phyloP scores from a whole-genome alignment of 2,329 filamentous ascomycete species.

The Alternaria incomplexa region DNA sequence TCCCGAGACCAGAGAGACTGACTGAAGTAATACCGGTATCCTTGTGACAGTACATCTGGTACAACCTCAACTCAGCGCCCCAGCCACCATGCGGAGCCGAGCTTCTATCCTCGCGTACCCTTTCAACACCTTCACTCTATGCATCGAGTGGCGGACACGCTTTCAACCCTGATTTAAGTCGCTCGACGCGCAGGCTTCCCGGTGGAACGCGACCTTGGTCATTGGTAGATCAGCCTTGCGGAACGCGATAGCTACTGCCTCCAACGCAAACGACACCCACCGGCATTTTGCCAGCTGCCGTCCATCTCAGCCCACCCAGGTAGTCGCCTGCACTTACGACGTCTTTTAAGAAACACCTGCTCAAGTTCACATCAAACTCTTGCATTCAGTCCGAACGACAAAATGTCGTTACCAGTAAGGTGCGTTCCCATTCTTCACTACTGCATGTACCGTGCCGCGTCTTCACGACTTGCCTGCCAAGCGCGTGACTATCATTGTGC shows the following conservation, averaged over 20 bases:
- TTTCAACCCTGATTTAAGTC: neutral
- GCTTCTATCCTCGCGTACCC: neutral
- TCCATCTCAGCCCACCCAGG: neutral
- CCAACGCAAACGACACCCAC: neutral
- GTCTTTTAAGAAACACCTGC: neutral
- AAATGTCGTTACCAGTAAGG: slow-evolving; percentile 39
- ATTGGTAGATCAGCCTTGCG: neutral
- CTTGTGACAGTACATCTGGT: neutral
- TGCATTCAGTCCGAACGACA: neutral
- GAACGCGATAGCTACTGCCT: neutral
- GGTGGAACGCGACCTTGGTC: neutral
- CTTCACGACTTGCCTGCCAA: neutral
- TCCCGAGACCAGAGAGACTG: neutral
- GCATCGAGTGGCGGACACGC: neutral
- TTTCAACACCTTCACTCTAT: neutral
- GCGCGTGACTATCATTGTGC: neutral
- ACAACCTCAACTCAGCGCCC: neutral
- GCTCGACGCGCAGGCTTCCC: neutral
- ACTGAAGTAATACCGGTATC: neutral
- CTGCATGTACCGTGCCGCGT: neutral
- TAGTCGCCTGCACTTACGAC: neutral
- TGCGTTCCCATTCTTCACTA: slow-evolving; percentile 19
- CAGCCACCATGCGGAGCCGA: slow-evolving; percentile 1
- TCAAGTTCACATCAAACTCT: neutral
- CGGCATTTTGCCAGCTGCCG: neutral